phyloP scores from a whole-genome alignment of 768 basidiomycete genomes.

The Auricularia auricula-judae region DNA sequence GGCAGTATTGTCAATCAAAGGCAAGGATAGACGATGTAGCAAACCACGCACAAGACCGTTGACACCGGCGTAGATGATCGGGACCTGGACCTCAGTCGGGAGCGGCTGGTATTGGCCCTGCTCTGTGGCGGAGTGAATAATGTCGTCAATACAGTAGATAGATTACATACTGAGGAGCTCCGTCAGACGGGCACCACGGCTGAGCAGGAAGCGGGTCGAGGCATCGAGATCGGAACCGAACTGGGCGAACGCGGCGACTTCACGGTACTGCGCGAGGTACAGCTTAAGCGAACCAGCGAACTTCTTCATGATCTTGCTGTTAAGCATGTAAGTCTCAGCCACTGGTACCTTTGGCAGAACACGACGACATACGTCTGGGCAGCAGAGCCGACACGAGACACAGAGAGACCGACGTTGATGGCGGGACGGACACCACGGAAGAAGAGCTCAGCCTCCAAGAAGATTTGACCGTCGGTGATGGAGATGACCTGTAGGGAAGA shows the following conservation, averaged over 20 bases:
- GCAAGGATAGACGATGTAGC: neutral
- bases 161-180: constrained; percentile 73
- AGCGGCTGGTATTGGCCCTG: constrained; percentile 98
- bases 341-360: neutral
- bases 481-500: constrained; percentile 78
- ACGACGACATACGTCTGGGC: constrained; percentile 81
- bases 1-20: neutral
- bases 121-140: constrained; percentile 35
- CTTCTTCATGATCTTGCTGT: constrained; percentile 98
- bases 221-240: constrained; percentile 99
- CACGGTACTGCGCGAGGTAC: constrained; percentile 99
- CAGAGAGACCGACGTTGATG: constrained; percentile 99
- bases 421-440: constrained; percentile 99
- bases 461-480: constrained; percentile 99
- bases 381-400: constrained; percentile 99
- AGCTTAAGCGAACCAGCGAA: constrained; percentile 99
- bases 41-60: constrained; percentile 76
- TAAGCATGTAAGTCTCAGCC: neutral
- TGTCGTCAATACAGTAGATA: neutral
- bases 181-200: constrained; percentile 95
- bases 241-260: constrained; percentile 98
- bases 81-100: constrained; percentile 92
- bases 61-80: constrained; percentile 98
- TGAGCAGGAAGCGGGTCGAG: constrained; percentile 95
- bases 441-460: constrained; percentile 99